Base-by-base conservation (phyloP, 306 rosid species). In the Begonia fuchsioides region DNA sequence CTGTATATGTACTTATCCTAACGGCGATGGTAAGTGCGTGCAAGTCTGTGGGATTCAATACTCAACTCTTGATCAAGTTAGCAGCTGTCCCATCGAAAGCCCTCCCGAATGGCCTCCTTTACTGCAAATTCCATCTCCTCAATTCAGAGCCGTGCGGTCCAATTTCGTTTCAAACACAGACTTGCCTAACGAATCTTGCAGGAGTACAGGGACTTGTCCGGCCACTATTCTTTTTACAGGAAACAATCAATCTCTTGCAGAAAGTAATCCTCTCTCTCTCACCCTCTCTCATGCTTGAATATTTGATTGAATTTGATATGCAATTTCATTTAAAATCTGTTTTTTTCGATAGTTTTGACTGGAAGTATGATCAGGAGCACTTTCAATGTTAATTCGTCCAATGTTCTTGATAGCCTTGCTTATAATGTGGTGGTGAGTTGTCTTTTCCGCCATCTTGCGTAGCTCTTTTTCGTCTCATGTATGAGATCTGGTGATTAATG, bases 61-160 rank as follows among this genome's bases (percentile, higher is more conserved):
- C 63, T 88, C 96, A 19, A 75, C 75, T 56, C 32, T 71, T 55
- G 76, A 70, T 50, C 96, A 88, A 68, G 93, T 69, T 38, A 40
- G 35, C 9, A 63, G 69, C 38, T 88, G 96, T 53, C 54, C 83
- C 3, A 57, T 78, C 62, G 51, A 39, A 2, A 57, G 17, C 48
- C 90, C 96, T 58, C 75, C 74, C 1, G 76, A 81, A 62, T 88
- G 95, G 95, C 72, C 83, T 64, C 95, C 93, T 9, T 38, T 88
- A 53, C 55, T 83, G 58, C 96, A 88, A 70, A 26, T 79, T 3
- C 95, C 96, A 0, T 68, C 68, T 17, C 83, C 88, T 1, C 48
- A 64, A 6, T 72, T 69, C 49, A 86, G 95, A 3, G 93, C 95
- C 0, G 93, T 74, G 40, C 45, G 56, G 51, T 69, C 79, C 1